These are phyloP conservation scores for Asterella californica DNA, from an alignment of 225 moss, liverwort and hornwort genomes.

Conservation along the genomic window DNA sequence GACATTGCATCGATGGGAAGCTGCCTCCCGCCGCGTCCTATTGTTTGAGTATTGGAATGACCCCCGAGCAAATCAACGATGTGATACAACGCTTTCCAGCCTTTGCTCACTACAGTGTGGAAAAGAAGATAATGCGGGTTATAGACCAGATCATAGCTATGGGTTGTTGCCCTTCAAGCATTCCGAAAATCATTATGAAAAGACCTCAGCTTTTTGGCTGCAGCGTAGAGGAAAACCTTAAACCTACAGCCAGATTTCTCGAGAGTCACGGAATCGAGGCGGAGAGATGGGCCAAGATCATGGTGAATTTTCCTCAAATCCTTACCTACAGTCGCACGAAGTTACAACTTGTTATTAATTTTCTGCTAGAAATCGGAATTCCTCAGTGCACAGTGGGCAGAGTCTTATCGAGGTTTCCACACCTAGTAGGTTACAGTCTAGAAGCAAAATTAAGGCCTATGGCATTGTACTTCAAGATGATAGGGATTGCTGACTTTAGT, in stretches of 20 bases:
- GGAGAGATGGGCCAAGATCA: conserved; percentile 49
- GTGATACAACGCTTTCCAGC: conserved; percentile 53
- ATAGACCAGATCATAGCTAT: conserved; percentile 47
- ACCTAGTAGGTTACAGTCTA: conserved; percentile 62
- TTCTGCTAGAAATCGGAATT: conserved; percentile 50
- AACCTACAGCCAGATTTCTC: conserved; percentile 49
- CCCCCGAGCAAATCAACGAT: conserved; percentile 40
- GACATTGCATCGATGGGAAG: conserved; percentile 43
- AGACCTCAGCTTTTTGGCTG: conserved; percentile 68
- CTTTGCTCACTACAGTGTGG: conserved; percentile 54
- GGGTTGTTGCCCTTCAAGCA: conserved; percentile 42
- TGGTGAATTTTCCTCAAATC: conserved; percentile 58
- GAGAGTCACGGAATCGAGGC: conserved; percentile 59
- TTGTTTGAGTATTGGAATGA: conserved; percentile 45
- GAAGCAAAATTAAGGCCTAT: conserved; percentile 64
- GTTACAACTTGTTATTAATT: conserved; percentile 42
- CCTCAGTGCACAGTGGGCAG: conserved; percentile 42
- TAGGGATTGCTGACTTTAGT: conserved; percentile 55
- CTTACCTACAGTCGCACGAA: conserved; percentile 58
- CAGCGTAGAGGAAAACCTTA: conserved; percentile 63
- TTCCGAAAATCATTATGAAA: conserved; percentile 54
- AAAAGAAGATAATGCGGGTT: conserved; percentile 49
- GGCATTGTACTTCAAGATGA: conserved; percentile 43
- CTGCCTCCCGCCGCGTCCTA: conserved; percentile 50
- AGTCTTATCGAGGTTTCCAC: conserved; percentile 59